Evolutionary conservation across 2,329 filamentous ascomycete species (phyloP).

Genomic region (Aspergillus proliferans): DNA sequence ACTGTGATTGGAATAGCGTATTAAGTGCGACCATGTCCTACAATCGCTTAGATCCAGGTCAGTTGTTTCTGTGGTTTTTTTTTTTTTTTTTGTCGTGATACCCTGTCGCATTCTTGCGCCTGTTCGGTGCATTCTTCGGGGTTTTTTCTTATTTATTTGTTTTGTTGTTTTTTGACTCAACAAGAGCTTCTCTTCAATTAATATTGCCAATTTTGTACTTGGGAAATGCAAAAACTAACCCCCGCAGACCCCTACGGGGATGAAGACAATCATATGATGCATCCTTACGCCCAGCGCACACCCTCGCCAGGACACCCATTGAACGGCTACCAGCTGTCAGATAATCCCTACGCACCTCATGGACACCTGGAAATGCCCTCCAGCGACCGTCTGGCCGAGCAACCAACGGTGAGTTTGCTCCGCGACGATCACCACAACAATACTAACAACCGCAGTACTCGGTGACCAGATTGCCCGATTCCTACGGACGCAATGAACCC

Average conservation of each 20-base stretch:
- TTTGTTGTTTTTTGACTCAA: background rate
- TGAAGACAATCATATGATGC: slow-evolving; percentile 41
- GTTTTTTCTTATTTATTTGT: background rate
- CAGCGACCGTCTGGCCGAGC: slow-evolving; percentile 71
- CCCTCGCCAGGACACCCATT: slow-evolving; percentile 72
- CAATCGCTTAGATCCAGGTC: slow-evolving; percentile 60
- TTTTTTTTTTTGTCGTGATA: slow-evolving; percentile 13
- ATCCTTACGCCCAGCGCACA: slow-evolving; percentile 50
- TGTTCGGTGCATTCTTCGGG: background rate
- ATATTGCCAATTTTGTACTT: background rate
- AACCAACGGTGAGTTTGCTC: slow-evolving; percentile 67
- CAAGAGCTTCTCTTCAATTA: background rate
- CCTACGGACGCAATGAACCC: slow-evolving; percentile 57
- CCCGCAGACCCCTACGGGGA: slow-evolving; percentile 37
- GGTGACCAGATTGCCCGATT: slow-evolving; percentile 60
- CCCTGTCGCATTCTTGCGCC: slow-evolving; percentile 1
- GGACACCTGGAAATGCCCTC: slow-evolving; percentile 63
- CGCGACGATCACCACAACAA: background rate
- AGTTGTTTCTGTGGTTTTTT: slow-evolving; percentile 31
- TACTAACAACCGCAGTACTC: slow-evolving; percentile 50
- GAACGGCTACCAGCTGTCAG: slow-evolving; percentile 74
- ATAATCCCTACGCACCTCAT: slow-evolving; percentile 60
- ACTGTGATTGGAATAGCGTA: slow-evolving; percentile 10
- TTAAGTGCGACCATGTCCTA: slow-evolving; percentile 49
- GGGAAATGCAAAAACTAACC: background rate